Base-by-base conservation (phyloP, 306 rosid genomes). In the Ochetophila trinervis region DNA sequence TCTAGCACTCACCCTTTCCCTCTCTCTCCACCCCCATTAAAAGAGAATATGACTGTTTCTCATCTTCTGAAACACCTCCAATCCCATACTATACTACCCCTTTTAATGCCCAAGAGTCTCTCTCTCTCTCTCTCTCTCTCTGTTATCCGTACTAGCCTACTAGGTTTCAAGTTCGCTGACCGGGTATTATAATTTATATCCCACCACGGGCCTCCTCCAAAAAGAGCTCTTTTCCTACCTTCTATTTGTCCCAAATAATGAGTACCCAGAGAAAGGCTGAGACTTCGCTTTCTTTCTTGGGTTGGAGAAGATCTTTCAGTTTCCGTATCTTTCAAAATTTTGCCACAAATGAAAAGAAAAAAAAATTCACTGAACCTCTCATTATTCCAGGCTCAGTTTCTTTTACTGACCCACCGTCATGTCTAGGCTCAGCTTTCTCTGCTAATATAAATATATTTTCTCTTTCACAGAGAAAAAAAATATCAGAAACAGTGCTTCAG, bases 191-290 rank as follows among this genome's bases (percentile, higher is more conserved):
- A 71, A n/a, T n/a, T n/a, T n/a, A 70, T 59, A 4, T 16, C 54
- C 19, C 49, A 5, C 57, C 32, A 27, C 4, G 32, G 22, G 37
- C 50, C 76, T 58, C 73, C 81, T 45, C 76, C 69, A 63, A 76
- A 76, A 81, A 73, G 76, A 47, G 67, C 36, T 72, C 71, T 78
- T 86, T 80, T 70, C 60, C 55, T 75, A 74, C 63, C 80, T 75
- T 77, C 80, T 62, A 55, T 83, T 86, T 80, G 84, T 80, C 89
- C 65, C 55, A 63, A 70, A 82, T 56, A 73, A 78, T 16, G 74
- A 47, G 59, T 24, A 68, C 79, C 81, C 61, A 74, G 51, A 74
- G 36, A 18, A 55, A 66, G 72, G 65, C 82, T 63, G 76, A 66
- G 74, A 66, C 63, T 56, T 74, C 53, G 68, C 81, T 51, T 71